Base-by-base conservation (phyloP, 108 stramenopile genomes). In the Skeletonema costatum region DNA sequence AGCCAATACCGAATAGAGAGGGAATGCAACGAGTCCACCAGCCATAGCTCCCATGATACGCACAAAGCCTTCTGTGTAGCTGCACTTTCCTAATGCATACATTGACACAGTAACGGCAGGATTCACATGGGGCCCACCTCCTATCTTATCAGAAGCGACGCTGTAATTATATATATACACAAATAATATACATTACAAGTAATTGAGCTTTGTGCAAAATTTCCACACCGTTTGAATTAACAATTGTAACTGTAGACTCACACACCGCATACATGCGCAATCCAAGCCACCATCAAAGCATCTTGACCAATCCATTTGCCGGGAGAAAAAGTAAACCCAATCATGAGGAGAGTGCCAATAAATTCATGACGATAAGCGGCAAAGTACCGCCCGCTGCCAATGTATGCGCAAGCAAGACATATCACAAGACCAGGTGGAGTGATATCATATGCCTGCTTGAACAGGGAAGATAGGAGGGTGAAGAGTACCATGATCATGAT, bases 271-370 rank as follows among this genome's bases (percentile, higher is more conserved):
- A 80, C 80, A 67, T 96, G 96, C 32, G 87, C 71, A 12, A 75
- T 46, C 93, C 95, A 96, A 31, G 93, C 95, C 11, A 91, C 70
- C 32, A 70, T 33, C 39, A 83, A 31, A 8, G 73, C 73, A 44
- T 90, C 87, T 41, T 73, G 39, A 7, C 90, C 90, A 31, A 92
- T 87, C 95, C 95, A 96, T 74, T 93, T 96, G 36, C 95, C 95
- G 29, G 95, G 90, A 11, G 89, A 90, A 72, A 96, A 96, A 32
- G 95, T 96, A 33, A 86, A 85, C 16, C 63, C 86, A 46, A 96
- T 90, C 95, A 96, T 96, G 48, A 96, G 70, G 17, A 91, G 76
- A 12, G 92, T 88, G 61, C 93, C 93, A 65, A 93, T 67, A 73
- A 92, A 93, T 71, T 96, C 95, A 63, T 87, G 74, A 8, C 87